Base-by-base conservation (phyloP, 352 stramenopile genomes). In the Nothophytophthora sp. region DNA sequence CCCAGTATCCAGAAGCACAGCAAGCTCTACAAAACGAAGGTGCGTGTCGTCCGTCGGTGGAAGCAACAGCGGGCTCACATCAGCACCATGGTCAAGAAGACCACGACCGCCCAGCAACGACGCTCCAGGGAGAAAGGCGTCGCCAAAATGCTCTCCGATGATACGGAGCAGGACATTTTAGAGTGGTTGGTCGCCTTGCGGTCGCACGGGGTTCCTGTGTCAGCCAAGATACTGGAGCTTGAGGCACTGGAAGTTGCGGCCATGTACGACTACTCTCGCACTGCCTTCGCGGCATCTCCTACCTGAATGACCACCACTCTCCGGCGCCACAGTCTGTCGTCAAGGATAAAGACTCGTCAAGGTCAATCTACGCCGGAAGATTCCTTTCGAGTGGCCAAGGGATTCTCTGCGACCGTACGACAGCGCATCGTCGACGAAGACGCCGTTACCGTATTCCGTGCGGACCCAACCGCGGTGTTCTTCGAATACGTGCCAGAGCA, bases 401-500 rank as follows among this genome's bases (percentile, higher is more conserved):
- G 50, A 1, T 63, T 63, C n/a, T 15, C 34, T 15, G 33, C 27
- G 12, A 43, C 34, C 4, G 41, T 59, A 3, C 48, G 27, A 4
- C n/a, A 40, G 12, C 27, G 35, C 5, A 37, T 65, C n/a, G 25
- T 33, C 1, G 34, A 50, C 10, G 33, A 51, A 13, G 30, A 24
- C 15, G 55, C 57, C 16, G 22, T 22, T 2, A 50, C 44, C 12
- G 27, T 70, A 3, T 62, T 42, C 30, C 63, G 63, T 33, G 56
- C 41, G 0, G 54, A 61, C 23, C 63, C 65, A 53, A 73, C 63
- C 1, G 63, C 63, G 1, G 23, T 69, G 5, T 55, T 59, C 33
- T 70, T 70, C 18, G 25, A 71, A 43, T 53, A 61, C 34, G 38
- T 72, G 19, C 53, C 50, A 1, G 62, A 60, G n/a, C 20, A 36